Evolutionary conservation across 495 filamentous ascomycete genomes (phyloP).

Genomic region (Echria macrotheca): DNA sequence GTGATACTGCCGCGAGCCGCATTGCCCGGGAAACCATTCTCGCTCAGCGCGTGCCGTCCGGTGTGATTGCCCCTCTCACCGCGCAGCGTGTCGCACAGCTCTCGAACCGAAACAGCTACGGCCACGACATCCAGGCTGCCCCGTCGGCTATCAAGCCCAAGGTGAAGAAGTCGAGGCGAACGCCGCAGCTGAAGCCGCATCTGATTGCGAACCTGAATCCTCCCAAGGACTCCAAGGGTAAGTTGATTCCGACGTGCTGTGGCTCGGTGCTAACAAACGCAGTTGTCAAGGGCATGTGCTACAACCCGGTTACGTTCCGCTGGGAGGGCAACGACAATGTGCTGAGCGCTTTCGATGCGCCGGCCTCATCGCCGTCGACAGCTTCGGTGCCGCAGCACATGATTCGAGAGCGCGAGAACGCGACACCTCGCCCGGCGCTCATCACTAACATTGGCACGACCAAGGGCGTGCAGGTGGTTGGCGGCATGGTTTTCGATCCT

Average conservation of each 20-base stretch:
- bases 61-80: constrained; percentile 57
- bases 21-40: constrained; percentile 84
- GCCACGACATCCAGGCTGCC: constrained; percentile 25
- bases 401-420: constrained; percentile 46
- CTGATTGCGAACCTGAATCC: constrained; percentile 46
- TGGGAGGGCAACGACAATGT: constrained; percentile 97
- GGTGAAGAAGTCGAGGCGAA: constrained; percentile 53
- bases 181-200: constrained; percentile 47
- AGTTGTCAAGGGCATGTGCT: constrained; percentile 92
- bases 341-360: constrained; percentile 65
- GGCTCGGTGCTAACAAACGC: no score
- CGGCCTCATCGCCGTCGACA: constrained; percentile 43
- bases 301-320: constrained; percentile 74
- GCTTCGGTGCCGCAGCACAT: constrained; percentile 42
- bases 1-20: constrained; percentile 86
- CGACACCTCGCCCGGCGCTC: constrained; percentile 78
- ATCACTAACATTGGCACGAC: constrained; percentile 78
- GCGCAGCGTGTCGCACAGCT: constrained; percentile 78
- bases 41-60: constrained; percentile 50
- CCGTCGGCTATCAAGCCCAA: constrained; percentile 32
- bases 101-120: constrained; percentile 47
- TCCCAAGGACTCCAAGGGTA: constrained; percentile 44
- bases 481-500: constrained; percentile 96
- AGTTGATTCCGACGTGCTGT: no score
- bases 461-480: constrained; percentile 81